Percentiles rank a stretch among this genome's conserved stretches.
Conservation (phyloP, 1,139 yeast genomes). For the Arxiozyma heterogenica region DNA sequence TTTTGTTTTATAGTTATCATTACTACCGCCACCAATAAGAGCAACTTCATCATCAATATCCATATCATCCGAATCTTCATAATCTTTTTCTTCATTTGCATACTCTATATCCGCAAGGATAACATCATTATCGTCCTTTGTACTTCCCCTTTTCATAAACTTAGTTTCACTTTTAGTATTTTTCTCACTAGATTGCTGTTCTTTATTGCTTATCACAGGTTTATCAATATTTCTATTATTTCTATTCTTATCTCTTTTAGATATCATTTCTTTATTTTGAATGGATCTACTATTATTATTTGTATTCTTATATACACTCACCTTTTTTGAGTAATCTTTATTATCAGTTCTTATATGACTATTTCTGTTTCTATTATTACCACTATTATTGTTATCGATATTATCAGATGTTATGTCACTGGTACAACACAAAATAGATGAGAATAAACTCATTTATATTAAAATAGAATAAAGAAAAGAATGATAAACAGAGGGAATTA, state of each 20-base stretch:
- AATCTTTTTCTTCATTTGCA: constrained; percentile 8
- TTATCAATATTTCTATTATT: constrained; percentile 14
- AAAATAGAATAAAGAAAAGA: neutral
- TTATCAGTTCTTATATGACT: constrained; percentile 3
- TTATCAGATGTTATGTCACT: constrained; percentile 11
- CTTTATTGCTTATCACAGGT: neutral
- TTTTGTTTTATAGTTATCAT: constrained; percentile 14
- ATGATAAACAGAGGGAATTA: neutral
- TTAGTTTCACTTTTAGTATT: neutral
- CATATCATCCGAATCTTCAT: constrained; percentile 10
- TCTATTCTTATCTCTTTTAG: neutral
- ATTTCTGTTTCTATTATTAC: constrained; percentile 8
- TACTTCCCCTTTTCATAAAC: neutral
- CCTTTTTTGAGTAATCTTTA: neutral
- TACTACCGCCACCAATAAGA: constrained; percentile 10
- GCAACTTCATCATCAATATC: constrained; percentile 7
- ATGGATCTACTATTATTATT: neutral
- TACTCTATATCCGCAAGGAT: constrained; percentile 9
- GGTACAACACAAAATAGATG: constrained; percentile 25
- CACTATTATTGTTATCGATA: constrained; percentile 2
- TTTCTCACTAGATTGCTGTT: neutral
- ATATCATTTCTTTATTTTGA: neutral
- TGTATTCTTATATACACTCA: neutral
- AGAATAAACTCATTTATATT: constrained; percentile 25
- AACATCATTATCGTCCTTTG: neutral